Base-by-base conservation (phyloP, 768 basidiomycete genomes). In the Saitozyma sp. region DNA sequence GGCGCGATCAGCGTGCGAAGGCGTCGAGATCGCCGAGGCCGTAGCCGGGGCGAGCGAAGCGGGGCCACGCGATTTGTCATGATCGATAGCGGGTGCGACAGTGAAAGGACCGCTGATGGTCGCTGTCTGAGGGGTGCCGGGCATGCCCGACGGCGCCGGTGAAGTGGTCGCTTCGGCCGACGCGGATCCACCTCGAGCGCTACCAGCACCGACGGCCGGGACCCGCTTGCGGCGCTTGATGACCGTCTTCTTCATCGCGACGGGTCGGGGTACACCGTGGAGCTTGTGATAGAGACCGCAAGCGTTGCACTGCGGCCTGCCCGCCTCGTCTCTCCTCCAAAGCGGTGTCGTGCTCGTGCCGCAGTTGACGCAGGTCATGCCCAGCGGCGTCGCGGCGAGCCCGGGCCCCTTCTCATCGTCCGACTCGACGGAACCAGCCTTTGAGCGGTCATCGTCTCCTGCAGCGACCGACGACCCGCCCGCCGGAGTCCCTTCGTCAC, bases 201-300 rank as follows among this genome's bases (percentile, higher is more conserved):
- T 60, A 54, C 29, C 63, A 29, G 29, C 43, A 19, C 71, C 69
- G 20, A 78, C 92, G 55, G 95, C 94, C 42, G 96, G 93, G 48
- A 99, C 94, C 69, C 96, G 88, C 81, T 98, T 98, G 68, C 96
- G 84, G 41, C 96, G 86, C 82, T 99, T 99, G 85, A 99, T 99
- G 69, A 96, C 92, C 5, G 91, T 90, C 83, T 98, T 97, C 82
- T 96, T 98, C 93, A 99, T 95, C 65, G 92, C 91, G 67, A 93
- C 94, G 45, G 96, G 96, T 43, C 96, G 87, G 73, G 97, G 93
- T 2, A 91, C 91, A 53, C 93, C 92, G 82, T 99, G 96, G 11
- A 99, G 85, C 81, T 99, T 98, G 84, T 92, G 96, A 82, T 98
- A 99, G 9, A 99, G 85, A 82, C 81, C 82, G 63, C 82, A 83